Base-by-base conservation (phyloP, 352 stramenopile species). In the Globisporangium perplexum region DNA sequence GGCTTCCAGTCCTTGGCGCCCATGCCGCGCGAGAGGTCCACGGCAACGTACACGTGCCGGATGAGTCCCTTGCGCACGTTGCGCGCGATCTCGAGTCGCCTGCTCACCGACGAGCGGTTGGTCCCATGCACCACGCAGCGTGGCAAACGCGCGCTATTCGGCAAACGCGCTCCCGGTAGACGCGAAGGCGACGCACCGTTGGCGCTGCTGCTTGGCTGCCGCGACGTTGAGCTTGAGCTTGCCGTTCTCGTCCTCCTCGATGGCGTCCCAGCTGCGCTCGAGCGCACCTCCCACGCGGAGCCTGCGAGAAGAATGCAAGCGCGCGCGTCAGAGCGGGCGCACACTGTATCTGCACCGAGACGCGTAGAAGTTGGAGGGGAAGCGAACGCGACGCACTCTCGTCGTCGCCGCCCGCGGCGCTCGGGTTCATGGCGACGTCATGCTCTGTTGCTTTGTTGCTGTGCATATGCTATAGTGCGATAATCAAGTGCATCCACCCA, bases 21-120 rank as follows among this genome's bases (percentile, higher is more conserved):
- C 79, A 95, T 92, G 42, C 85, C 80, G n/a, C 83, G 77, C 28
- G 85, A 93, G 47, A 95, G 65, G 61, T 95, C 85, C 68, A 95
- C 68, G 22, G 90, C 72, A 39, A 95, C 66, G 57, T 93, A 93
- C 50, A 86, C 72, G 60, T 93, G 93, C 46, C 85, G 83, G 50
- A 95, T 95, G 20, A 95, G 65, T 0, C 85, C 85, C 54, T 91
- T 90, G 58, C 78, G 83, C 46, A 92, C 82, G 66, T 90, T 89
- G 18, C 82, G 82, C n/a, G 82, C 79, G 50, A 90, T 90, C 62
- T 92, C 77, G 17, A 92, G 57, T 24, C 78, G 77, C 0, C 82
- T 91, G 47, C 17, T 50, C 15, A 14, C 15, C 28, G 1, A 45
- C 26, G 11, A 15, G 1, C 48, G 7, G n/a, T 44, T 44, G 6